Percentiles rank a stretch among this genome's conserved stretches.
These are phyloP conservation scores for Solanum chmielewskii DNA, from an alignment of 257 asterid species.

Conservation along the genomic window DNA sequence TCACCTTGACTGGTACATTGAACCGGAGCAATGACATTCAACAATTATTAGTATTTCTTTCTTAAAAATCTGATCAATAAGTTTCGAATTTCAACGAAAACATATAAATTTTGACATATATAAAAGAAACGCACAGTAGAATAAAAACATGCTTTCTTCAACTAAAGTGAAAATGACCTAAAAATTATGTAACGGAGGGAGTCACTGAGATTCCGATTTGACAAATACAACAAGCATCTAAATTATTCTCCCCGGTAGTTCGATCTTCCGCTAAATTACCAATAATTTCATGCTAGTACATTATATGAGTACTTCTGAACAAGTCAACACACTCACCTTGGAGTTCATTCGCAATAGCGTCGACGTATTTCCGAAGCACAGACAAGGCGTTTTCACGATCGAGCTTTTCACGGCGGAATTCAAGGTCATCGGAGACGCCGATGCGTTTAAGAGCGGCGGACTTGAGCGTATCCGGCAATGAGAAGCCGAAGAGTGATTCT, in stretches of 20 bases:
- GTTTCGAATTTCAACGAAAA: too few relatives aligned
- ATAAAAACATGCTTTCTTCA: not conserved
- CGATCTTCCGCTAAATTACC: not conserved
- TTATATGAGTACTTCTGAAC: not conserved
- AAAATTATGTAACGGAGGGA: not conserved
- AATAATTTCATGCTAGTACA: not conserved
- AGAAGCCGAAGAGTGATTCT: slow-evolving; percentile 24
- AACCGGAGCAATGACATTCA: not conserved
- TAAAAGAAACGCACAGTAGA: too few relatives aligned
- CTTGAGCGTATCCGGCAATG: slow-evolving; percentile 29
- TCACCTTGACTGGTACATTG: not conserved
- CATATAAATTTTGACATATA: too few relatives aligned
- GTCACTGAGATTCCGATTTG: not conserved
- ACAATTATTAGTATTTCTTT: not conserved
- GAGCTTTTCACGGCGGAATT: slow-evolving; percentile 19
- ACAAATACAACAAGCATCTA: not conserved
- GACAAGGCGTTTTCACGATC: slow-evolving; percentile 26
- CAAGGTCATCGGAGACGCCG: slow-evolving; percentile 14
- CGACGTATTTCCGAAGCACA: slow-evolving; percentile 21
- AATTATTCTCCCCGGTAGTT: not conserved
- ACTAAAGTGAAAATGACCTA: not conserved
- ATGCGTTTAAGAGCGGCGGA: slow-evolving; percentile 27
- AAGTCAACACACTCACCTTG: slow-evolving; percentile 34
- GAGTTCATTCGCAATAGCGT: slow-evolving; percentile 35
- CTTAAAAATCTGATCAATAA: not conserved